Evolutionary conservation across 345 rosid genomes (phyloP).

Genomic region (Acer campestre): DNA sequence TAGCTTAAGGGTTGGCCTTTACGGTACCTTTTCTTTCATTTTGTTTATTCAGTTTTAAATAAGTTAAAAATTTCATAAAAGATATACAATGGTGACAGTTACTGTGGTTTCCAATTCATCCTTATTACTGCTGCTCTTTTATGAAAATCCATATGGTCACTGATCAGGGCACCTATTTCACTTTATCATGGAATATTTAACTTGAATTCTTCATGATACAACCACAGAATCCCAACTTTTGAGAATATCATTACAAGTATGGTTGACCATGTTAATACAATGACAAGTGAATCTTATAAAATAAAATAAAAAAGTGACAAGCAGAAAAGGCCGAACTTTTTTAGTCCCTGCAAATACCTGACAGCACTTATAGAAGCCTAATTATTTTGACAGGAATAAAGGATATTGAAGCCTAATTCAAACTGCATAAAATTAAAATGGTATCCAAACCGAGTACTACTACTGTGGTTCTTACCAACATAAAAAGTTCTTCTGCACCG

Average conservation of each 20-base stretch:
- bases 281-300: neutral
- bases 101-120: neutral
- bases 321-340: neutral
- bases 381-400: neutral
- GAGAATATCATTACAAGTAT: neutral
- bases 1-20: neutral
- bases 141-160: neutral
- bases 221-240: neutral
- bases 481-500: slow-evolving; percentile 93
- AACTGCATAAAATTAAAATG: neutral
- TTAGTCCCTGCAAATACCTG: neutral
- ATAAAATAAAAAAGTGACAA: neutral
- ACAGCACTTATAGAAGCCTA: slow-evolving; percentile 3
- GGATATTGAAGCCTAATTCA: slow-evolving; percentile 3
- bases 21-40: neutral
- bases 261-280: neutral
- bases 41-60: neutral
- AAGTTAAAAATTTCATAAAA: neutral
- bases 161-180: slow-evolving; percentile 8
- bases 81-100: neutral
- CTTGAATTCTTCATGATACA: slow-evolving; percentile 3
- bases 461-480: slow-evolving; percentile 55
- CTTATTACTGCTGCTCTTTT: neutral
- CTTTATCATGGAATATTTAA: neutral
- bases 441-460: neutral